Percentiles rank a stretch among this genome's conserved stretches.
Conservation (phyloP, 495 filamentous ascomycete genomes). For the Pseudomonodictys pantanalensis region DNA sequence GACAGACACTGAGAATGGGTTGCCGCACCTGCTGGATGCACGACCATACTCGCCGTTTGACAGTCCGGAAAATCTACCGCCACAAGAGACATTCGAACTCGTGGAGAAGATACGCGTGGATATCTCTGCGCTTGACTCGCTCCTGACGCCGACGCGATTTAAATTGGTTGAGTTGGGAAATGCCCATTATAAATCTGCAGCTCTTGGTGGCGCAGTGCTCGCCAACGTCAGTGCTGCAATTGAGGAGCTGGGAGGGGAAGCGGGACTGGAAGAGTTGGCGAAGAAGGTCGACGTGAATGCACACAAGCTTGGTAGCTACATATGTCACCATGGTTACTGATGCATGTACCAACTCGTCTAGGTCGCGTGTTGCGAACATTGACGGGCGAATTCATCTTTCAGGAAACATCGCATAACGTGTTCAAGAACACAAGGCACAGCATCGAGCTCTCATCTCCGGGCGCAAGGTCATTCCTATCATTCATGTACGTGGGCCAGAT, state of each 20-base stretch:
- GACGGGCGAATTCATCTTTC: neutral
- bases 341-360: too few species aligned
- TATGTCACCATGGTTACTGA: too few species aligned
- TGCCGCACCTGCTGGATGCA: neutral
- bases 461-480: too few species aligned
- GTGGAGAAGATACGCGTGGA: neutral
- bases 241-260: neutral
- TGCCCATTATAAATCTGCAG: too few species aligned
- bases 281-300: neutral
- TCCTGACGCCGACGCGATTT: neutral
- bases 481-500: too few species aligned
- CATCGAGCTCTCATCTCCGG: too few species aligned
- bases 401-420: neutral
- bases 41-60: neutral
- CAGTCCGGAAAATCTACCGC: neutral
- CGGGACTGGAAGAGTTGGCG: neutral
- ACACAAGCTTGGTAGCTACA: neutral
- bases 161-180: neutral
- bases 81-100: neutral
- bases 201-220: too few species aligned
- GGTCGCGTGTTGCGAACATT: neutral
- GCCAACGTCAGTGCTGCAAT: neutral
- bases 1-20: neutral
- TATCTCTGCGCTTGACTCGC: neutral
- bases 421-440: neutral